Conservation (phyloP, 1,284 basidiomycete species). For the Ustilago curta region DNA sequence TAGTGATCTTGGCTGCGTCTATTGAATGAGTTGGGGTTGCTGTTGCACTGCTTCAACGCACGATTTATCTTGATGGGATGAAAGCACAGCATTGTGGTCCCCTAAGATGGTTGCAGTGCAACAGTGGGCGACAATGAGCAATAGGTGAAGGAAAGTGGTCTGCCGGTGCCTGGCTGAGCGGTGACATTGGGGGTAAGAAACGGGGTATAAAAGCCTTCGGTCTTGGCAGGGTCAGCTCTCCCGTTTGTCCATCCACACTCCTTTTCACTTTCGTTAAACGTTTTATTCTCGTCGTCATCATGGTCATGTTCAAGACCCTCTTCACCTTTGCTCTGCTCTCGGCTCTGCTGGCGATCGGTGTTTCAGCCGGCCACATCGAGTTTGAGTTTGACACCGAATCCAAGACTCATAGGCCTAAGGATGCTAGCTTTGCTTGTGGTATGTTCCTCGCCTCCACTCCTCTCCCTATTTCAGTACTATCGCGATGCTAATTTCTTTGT, state of each 20-base stretch:
- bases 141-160: neutral
- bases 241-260: no score
- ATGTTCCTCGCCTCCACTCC: neutral
- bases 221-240: neutral
- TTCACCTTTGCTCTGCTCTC: neutral
- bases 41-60: no score
- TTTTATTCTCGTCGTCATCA: neutral
- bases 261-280: neutral
- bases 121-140: no score
- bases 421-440: conserved; percentile 1
- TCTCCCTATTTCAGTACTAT: neutral
- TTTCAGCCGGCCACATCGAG: neutral
- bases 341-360: neutral
- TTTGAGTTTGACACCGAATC: neutral
- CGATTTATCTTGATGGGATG: no score
- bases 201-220: neutral
- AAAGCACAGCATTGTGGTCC: no score
- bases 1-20: no score
- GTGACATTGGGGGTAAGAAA: neutral
- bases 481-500: neutral
- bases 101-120: no score
- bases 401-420: neutral
- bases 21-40: no score
- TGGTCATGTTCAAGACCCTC: neutral
- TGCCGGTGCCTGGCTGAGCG: neutral